phyloP scores from a whole-genome alignment of 345 rosid genomes.

The Syzygium aqueum region DNA sequence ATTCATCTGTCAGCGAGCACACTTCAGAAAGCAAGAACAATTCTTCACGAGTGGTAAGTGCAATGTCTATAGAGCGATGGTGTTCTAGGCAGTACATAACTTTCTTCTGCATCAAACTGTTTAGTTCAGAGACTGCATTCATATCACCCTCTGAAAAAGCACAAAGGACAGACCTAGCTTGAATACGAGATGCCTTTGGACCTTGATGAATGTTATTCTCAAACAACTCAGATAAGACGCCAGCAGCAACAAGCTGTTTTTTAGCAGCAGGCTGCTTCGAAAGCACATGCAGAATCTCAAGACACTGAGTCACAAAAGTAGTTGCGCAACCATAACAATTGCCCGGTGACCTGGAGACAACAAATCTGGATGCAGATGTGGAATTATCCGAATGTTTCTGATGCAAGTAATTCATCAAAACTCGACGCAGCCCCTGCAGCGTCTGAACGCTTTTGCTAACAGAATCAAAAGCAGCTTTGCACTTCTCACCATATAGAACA shows the following conservation, averaged over 20 bases:
- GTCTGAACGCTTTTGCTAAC: slow-evolving; percentile 99
- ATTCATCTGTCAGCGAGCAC: slow-evolving; percentile 91
- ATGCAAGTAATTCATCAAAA: slow-evolving; percentile 93
- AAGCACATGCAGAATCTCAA: slow-evolving; percentile 79
- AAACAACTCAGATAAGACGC: slow-evolving; percentile 81
- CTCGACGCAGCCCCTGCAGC: slow-evolving; percentile 94
- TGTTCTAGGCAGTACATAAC: slow-evolving; percentile 98
- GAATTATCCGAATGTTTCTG: slow-evolving; percentile 67
- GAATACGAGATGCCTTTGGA: slow-evolving; percentile 80
- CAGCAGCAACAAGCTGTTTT: slow-evolving; percentile 89
- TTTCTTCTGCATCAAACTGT: slow-evolving; percentile 84
- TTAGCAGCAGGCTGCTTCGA: slow-evolving; percentile 71
- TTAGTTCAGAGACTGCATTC: slow-evolving; percentile 77
- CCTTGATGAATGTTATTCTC: slow-evolving; percentile 98
- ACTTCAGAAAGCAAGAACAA: slow-evolving; percentile 90
- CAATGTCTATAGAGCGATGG: slow-evolving; percentile 97
- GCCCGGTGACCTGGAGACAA: slow-evolving; percentile 82
- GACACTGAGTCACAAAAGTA: slow-evolving; percentile 88
- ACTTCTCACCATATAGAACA: slow-evolving; percentile 96
- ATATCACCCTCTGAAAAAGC: slow-evolving; percentile 91
- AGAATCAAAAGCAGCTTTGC: slow-evolving; percentile 99
- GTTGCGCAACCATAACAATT: slow-evolving; percentile 98
- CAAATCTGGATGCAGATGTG: slow-evolving; percentile 57
- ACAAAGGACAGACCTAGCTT: slow-evolving; percentile 91
- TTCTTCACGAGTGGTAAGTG: slow-evolving; percentile 89